Evolutionary conservation across 164 flowering plant species (phyloP).

Genomic region (Annona squamosa): DNA sequence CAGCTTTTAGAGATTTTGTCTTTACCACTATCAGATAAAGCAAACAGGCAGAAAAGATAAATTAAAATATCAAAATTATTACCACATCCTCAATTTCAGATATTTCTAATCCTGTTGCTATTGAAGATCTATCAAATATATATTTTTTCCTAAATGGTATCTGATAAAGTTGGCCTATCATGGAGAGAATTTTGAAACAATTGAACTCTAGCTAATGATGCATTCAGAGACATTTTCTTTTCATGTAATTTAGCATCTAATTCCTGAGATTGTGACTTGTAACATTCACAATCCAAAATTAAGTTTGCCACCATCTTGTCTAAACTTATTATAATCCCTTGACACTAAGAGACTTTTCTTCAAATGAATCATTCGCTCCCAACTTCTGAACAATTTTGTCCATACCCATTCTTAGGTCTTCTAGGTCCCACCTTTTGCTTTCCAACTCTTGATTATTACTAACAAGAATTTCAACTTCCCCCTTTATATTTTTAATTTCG

Average conservation of each 20-base stretch:
- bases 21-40: no score
- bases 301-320: conserved; percentile 43
- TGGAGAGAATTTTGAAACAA: conserved; percentile 57
- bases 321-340: conserved; percentile 33
- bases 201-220: conserved; percentile 55
- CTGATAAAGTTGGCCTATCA: conserved; percentile 31
- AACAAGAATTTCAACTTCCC: conserved; percentile 31
- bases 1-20: no score
- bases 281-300: conserved; percentile 48
- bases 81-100: conserved; percentile 79
- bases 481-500: conserved; percentile 53
- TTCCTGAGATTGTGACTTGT: conserved; percentile 50
- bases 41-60: no score
- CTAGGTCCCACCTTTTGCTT: conserved; percentile 32
- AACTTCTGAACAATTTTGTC: conserved; percentile 47
- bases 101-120: conserved; percentile 66
- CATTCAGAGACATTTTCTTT: conserved; percentile 56
- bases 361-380: conserved; percentile 42
- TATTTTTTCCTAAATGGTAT: conserved; percentile 54
- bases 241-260: conserved; percentile 41
- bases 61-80: no score
- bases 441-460: conserved; percentile 28
- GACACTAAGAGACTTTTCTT: conserved; percentile 28
- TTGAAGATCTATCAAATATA: conserved; percentile 50
- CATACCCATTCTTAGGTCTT: conserved; percentile 36